phyloP scores from a whole-genome alignment of 805 yeast genomes.

The Cyberlindnera petersonii region DNA sequence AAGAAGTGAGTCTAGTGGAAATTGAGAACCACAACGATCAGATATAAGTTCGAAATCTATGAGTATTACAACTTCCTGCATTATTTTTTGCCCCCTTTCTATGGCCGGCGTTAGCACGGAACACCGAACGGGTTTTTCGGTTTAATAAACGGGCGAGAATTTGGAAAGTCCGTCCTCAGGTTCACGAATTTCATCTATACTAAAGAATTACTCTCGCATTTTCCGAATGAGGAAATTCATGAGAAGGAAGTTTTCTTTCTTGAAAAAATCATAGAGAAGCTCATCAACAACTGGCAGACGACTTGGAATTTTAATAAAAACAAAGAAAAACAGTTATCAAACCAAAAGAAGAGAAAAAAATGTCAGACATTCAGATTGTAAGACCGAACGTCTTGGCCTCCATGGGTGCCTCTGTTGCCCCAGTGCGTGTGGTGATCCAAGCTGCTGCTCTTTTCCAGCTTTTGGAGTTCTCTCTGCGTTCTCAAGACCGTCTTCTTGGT shows the following conservation, averaged over 20 bases:
- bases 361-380: constrained; percentile 27
- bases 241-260: neutral
- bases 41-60: no score
- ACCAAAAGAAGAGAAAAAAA: constrained; percentile 1
- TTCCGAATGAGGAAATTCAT: neutral
- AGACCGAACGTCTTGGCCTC: constrained; percentile 26
- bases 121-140: neutral
- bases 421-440: constrained; percentile 54
- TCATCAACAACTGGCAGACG: no score
- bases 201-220: neutral
- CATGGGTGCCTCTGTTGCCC: constrained; percentile 31
- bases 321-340: no score
- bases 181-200: constrained; percentile 1
- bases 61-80: no score
- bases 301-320: no score
- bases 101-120: no score
- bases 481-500: constrained; percentile 68
- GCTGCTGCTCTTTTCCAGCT: constrained; percentile 73
- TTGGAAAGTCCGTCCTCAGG: neutral
- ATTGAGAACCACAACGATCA: no score
- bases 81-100: no score
- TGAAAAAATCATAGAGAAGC: constrained; percentile 3
- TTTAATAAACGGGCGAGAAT: neutral
- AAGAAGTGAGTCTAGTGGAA: no score
- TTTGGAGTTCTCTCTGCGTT: constrained; percentile 63